Conservation (phyloP, 2,329 filamentous ascomycete genomes). For the Pseudonectria buxi region DNA sequence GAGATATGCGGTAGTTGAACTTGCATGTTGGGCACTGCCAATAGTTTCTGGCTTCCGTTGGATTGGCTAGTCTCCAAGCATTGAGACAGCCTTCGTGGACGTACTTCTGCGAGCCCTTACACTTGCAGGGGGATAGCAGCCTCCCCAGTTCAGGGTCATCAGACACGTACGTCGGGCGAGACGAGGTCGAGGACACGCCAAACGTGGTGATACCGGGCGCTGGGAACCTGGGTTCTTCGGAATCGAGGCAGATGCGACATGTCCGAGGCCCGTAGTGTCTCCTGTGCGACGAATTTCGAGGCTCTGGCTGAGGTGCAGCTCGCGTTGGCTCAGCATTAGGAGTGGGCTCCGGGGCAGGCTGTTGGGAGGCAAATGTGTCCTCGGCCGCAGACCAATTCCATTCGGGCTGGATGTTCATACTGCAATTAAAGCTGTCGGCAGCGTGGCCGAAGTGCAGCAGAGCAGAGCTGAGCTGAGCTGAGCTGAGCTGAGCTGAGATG, state of each 20-base stretch:
- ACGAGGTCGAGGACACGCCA: constrained; percentile 26
- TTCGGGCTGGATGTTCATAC: constrained; percentile 22
- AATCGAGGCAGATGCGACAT: constrained; percentile 86
- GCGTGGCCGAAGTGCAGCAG: no score
- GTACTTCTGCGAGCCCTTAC: constrained; percentile 87
- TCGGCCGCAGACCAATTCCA: constrained; percentile 22
- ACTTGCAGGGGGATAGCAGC: constrained; percentile 83
- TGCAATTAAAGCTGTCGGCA: neutral
- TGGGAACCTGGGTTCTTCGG: constrained; percentile 44
- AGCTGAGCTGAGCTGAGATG: no score
- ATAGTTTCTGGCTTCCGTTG: constrained; percentile 59
- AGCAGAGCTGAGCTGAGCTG: no score
- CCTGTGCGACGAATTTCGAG: constrained; percentile 8
- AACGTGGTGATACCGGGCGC: constrained; percentile 25
- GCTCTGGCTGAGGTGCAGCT: neutral
- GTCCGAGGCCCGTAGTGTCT: constrained; percentile 62
- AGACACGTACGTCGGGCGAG: constrained; percentile 56
- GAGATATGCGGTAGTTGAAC: constrained; percentile 73
- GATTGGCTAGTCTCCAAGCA: constrained; percentile 72
- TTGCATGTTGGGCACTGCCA: constrained; percentile 85
- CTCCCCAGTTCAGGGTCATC: constrained; percentile 67
- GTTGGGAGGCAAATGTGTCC: constrained; percentile 7
- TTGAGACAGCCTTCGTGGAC: constrained; percentile 88
- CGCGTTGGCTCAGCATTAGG: constrained; percentile 3
- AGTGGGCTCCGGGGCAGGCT: constrained; percentile 3